A percentile compares a stretch with the other conserved stretches of the same genome.
Evolutionary conservation across 1,284 basidiomycete genomes (phyloP).

Genomic region (Rhodotorula sp.): DNA sequence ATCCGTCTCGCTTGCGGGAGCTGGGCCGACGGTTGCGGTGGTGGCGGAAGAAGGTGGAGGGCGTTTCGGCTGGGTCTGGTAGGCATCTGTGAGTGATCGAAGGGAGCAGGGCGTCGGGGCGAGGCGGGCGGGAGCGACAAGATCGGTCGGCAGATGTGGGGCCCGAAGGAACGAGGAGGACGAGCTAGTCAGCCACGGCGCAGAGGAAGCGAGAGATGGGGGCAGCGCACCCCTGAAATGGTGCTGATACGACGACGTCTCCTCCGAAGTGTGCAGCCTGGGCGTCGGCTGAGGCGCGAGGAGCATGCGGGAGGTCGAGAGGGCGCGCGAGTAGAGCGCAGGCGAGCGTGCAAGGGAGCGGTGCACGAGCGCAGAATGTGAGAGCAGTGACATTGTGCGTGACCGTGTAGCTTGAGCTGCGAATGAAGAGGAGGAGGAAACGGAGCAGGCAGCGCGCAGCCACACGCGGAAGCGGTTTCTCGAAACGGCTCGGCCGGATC

Average conservation of each 20-base stretch:
- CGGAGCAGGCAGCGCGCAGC: too few species aligned
- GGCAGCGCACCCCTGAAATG: constrained; percentile 17
- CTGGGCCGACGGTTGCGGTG: too few species aligned
- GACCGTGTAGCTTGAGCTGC: neutral
- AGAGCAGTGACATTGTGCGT: neutral
- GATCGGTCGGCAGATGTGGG: neutral
- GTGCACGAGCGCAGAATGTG: neutral
- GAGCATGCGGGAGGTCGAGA: neutral
- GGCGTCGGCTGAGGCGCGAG: neutral
- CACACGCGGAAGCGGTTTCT: too few species aligned
- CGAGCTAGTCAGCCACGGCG: neutral
- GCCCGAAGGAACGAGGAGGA: neutral
- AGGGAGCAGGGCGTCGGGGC: too few species aligned
- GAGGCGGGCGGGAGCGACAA: neutral
- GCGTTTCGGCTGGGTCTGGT: too few species aligned
- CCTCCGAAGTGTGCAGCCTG: neutral
- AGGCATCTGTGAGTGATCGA: too few species aligned
- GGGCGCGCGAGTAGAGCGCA: neutral
- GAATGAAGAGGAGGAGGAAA: too few species aligned
- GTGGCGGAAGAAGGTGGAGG: too few species aligned
- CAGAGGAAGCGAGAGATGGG: fast-evolving
- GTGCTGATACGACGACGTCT: constrained; percentile 16
- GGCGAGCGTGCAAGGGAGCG: neutral
- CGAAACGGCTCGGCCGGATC: too few species aligned
- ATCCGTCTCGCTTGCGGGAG: too few species aligned